Base-by-base conservation (phyloP, 2,329 filamentous ascomycete species). In the Scedosporium minutisporum region DNA sequence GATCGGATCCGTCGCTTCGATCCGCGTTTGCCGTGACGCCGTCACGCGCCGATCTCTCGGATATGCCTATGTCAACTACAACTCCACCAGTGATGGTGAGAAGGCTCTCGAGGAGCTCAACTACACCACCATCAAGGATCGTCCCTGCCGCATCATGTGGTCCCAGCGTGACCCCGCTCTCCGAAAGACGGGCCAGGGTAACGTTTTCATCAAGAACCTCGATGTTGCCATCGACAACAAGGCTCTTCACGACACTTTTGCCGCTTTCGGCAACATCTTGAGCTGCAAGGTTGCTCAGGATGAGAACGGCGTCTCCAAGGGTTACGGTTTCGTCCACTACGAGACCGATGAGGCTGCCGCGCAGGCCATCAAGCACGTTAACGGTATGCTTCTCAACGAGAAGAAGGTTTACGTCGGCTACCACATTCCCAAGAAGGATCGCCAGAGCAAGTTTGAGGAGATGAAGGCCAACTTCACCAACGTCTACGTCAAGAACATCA, bases 381-480 rank as follows among this genome's bases (percentile, higher is more conserved):
- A 99, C 77, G 95, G 95, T 76, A 99, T 99, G 95, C 83, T 99
- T 76, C 80, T 99, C 75, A 99, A 99, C 81, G 95, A 99, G 86
- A 99, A 99, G 89, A 99, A 99, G 86, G 95, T 99, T 67, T 99
- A 96, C 71, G 95, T 99, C 70, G 95, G 95, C 67, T 93, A 97
- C 80, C 95, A 99, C 81, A 97, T 99, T 72, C 93, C 95, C 76
- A 97, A 97, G 89, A 97, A 97, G 86, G 95, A 99, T 75, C 93
- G 95, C 72, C 95, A 97, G 86, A 96, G 91, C 91, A 99, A 99
- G 82, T 97, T 97, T 71, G 95, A 99, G 82, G 95, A 99, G 85
- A 99, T 99, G 93, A 99, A 99, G 88, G 95, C 95, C 78, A 99
- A 99, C 85, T 99, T 96, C 85, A 99, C 95, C 82, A 99, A 99